Evolutionary conservation across 768 basidiomycete genomes (phyloP), one percentile per base, ranked within the genome.

Genomic region (Mycena galopus): DNA sequence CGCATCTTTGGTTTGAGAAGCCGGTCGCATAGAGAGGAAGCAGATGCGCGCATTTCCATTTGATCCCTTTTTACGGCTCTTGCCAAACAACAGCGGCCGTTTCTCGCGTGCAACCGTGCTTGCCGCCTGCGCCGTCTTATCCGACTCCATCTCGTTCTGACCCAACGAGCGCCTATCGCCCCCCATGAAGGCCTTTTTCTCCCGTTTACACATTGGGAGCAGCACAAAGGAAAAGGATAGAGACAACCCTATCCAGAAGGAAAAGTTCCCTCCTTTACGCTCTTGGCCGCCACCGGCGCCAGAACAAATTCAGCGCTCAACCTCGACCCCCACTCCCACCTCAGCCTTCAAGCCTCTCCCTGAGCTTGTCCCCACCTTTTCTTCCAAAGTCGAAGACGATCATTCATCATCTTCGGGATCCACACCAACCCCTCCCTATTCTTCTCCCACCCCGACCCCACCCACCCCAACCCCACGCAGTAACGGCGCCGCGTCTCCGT

Each of bases 111-210:
- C 51, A 29, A 30, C 19, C 25, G 21, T n/a, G 39, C 57, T 14
- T 35, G 32, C 53, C 33, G 17, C 19, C 51, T 30, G 10, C 61
- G 58, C 59, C 51, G 59, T n/a, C n/a, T 39, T 58, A 58, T 71
- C 57, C 62, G 21, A 19, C 56, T 16, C 61, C 62, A 69, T 57
- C 68, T 69, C 61, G 32, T n/a, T 16, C 30, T 57, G 55, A 56
- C 30, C 30, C 60, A 61, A 35, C 42, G 62, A 70, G 62, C 55
- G 69, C 33, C 29, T 61, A 56, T 21, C 72, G 69, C 57, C 50
- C 42, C 95, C 95, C 57, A 96, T 96, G 94, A 95, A 94, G 88
- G 94, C 94, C 53, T 92, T 95, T 77, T 89, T 95, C 82, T 88
- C 89, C 79, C 90, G 94, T 78, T 84, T 95, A 76, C 93, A 94